A percentile compares a stretch with the other conserved stretches of the same genome.
phyloP scores from a whole-genome alignment of 192 early-diverging fungal genomes.

The Rhizoclosmatium sp. region DNA sequence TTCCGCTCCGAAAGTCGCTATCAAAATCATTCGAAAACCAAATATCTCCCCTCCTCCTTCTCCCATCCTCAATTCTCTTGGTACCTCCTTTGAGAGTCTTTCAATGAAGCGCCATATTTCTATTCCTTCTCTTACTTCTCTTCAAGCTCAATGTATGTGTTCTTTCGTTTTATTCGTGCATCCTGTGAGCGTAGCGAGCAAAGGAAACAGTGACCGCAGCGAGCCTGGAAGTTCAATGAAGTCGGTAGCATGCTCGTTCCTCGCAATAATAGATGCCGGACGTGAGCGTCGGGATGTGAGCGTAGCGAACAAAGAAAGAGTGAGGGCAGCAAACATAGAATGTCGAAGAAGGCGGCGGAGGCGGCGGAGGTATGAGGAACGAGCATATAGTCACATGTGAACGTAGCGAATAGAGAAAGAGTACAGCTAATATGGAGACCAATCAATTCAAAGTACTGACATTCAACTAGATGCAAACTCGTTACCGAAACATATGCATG shows the following conservation, averaged over 20 bases:
- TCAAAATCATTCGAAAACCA: conserved; percentile 64
- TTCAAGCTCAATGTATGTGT: neutral
- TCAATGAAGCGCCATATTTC: neutral
- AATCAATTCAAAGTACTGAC: conserved; percentile 13
- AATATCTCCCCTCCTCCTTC: neutral
- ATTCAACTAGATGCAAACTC: neutral
- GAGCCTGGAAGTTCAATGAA: neutral
- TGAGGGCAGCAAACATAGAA: no score
- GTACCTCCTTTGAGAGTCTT: conserved; percentile 7
- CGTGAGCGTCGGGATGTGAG: no score
- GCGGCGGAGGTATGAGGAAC: no score
- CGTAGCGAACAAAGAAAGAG: no score
- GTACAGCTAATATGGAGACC: neutral
- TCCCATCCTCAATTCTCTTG: neutral
- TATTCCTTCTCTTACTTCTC: conserved; percentile 3
- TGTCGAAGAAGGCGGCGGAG: no score
- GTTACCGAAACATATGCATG: neutral
- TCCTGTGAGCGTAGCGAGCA: no score
- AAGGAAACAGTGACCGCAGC: neutral
- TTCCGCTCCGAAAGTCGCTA: conserved; percentile 51
- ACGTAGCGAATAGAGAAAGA: neutral
- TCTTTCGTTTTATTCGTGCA: neutral
- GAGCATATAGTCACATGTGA: no score
- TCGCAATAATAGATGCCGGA: no score
- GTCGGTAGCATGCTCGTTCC: neutral